Conservation (phyloP, 75 land plant genomes). For the Picea glauca region DNA sequence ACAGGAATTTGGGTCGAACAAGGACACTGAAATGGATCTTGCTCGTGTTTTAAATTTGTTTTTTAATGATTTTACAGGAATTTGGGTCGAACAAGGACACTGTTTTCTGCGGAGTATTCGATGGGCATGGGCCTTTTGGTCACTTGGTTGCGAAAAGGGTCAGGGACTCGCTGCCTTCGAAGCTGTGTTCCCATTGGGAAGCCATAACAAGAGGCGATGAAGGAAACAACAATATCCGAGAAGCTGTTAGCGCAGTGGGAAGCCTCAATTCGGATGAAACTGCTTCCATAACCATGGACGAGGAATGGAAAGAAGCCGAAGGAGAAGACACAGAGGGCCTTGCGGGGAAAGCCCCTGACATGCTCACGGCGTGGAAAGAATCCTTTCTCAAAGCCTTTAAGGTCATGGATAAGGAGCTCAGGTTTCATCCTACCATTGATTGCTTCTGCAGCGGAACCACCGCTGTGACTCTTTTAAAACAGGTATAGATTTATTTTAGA, state of each 20-base stretch:
- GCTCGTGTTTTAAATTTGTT: too few relatives aligned
- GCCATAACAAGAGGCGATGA: slow-evolving; percentile 10
- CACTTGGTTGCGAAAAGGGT: slow-evolving; percentile 79
- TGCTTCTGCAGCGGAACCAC: slow-evolving; percentile 79
- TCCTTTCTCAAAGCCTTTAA: slow-evolving; percentile 48
- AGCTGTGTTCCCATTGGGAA: slow-evolving; percentile 57
- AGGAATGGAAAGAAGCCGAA: slow-evolving; percentile 17
- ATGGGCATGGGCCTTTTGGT: slow-evolving; percentile 91
- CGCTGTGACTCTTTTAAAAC: slow-evolving; percentile 63
- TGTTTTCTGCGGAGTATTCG: slow-evolving; percentile 87
- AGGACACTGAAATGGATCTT: slow-evolving; percentile 26
- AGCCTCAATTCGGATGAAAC: slow-evolving; percentile 13
- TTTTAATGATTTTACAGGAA: slow-evolving; percentile 28
- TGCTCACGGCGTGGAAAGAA: slow-evolving; percentile 31
- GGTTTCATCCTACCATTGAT: slow-evolving; percentile 48
- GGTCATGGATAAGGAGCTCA: slow-evolving; percentile 61
- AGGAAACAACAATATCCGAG: neutral
- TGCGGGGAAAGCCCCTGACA: slow-evolving; percentile 15
- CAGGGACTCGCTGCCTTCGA: slow-evolving; percentile 63
- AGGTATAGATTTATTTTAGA: slow-evolving; percentile 23
- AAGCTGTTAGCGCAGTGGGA: neutral
- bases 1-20: slow-evolving; percentile 59
- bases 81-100: slow-evolving; percentile 60
- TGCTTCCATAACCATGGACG: slow-evolving; percentile 7
- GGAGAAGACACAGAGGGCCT: slow-evolving; percentile 14